A percentile compares a stretch with the other conserved stretches of the same genome.
These are phyloP conservation scores for Beauveria sp. DNA, from an alignment of 2,329 filamentous ascomycete genomes.

Conservation along the genomic window DNA sequence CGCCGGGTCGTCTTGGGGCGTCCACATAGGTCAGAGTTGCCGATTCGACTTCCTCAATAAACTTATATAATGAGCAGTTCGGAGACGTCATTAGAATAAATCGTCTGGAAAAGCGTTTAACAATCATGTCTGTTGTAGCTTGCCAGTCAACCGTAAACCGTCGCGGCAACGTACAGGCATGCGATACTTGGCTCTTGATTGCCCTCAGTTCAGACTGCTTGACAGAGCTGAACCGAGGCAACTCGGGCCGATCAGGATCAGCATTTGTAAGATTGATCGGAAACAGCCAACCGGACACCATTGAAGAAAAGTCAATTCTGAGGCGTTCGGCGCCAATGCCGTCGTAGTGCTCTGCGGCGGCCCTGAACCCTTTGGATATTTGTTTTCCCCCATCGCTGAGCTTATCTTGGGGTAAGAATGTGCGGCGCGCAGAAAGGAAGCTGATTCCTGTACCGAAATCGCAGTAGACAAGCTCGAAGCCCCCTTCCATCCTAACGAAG, in stretches of 20 bases:
- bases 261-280: conserved; percentile 41
- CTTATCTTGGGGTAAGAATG: conserved; percentile 14
- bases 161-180: conserved; percentile 21
- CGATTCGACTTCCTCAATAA: conserved; percentile 29
- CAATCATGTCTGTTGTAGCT: conserved; percentile 54
- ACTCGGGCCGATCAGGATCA: conserved; percentile 23
- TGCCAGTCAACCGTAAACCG: conserved; percentile 53
- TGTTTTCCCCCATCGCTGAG: conserved; percentile 10
- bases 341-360: conserved; percentile 36
- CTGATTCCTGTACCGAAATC: conserved; percentile 43
- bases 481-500: conserved; percentile 60
- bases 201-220: too few species aligned
- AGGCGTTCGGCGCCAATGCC: conserved; percentile 34
- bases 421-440: conserved; percentile 25
- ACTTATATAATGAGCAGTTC: conserved; percentile 19
- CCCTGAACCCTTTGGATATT: conserved; percentile 29
- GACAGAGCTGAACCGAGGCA: conserved; percentile 11
- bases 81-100: conserved; percentile 34
- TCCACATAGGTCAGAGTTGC: conserved; percentile 15
- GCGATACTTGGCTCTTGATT: too few species aligned
- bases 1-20: background rate
- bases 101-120: conserved; percentile 52
- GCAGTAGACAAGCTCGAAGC: conserved; percentile 67
- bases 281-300: conserved; percentile 44
- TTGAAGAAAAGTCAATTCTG: conserved; percentile 39